phyloP scores from a whole-genome alignment of 192 early-diverging fungal species.

The Backusella sp. region DNA sequence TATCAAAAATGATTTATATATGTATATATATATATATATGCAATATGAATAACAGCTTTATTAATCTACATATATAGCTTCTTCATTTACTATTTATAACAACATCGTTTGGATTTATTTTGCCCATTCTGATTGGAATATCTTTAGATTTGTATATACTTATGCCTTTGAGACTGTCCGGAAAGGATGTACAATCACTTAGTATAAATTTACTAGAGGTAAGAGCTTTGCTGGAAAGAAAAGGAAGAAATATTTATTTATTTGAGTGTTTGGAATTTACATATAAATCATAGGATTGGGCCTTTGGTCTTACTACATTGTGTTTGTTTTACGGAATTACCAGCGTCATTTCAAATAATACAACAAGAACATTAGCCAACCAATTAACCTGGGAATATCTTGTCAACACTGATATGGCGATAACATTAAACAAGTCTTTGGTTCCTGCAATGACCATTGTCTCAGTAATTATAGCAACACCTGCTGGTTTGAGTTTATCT shows the following conservation, averaged over 20 bases:
- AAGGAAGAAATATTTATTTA: background rate
- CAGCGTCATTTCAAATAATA: conserved; percentile 11
- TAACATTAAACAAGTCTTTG: background rate
- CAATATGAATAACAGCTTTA: background rate
- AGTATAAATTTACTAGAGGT: background rate
- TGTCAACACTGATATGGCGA: background rate
- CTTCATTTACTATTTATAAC: conserved; percentile 50
- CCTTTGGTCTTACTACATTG: conserved; percentile 18
- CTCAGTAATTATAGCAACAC: background rate
- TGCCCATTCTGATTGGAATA: conserved; percentile 67
- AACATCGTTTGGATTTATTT: conserved; percentile 51
- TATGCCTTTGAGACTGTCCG: conserved; percentile 41
- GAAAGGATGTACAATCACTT: background rate
- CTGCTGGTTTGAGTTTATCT: conserved; percentile 9
- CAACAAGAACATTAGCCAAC: background rate
- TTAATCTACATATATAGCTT: conserved; percentile 1
- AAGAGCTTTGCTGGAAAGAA: background rate
- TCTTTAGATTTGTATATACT: conserved; percentile 74
- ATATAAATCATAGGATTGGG: conserved; percentile 16
- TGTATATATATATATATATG: background rate
- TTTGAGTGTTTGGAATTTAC: background rate
- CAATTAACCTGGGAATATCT: conserved; percentile 10
- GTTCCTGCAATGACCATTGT: conserved; percentile 7
- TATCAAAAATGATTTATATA: background rate
- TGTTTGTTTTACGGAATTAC: conserved; percentile 20